Evolutionary conservation across 495 filamentous ascomycete species (phyloP).

Genomic region (Podospora fimiseda): DNA sequence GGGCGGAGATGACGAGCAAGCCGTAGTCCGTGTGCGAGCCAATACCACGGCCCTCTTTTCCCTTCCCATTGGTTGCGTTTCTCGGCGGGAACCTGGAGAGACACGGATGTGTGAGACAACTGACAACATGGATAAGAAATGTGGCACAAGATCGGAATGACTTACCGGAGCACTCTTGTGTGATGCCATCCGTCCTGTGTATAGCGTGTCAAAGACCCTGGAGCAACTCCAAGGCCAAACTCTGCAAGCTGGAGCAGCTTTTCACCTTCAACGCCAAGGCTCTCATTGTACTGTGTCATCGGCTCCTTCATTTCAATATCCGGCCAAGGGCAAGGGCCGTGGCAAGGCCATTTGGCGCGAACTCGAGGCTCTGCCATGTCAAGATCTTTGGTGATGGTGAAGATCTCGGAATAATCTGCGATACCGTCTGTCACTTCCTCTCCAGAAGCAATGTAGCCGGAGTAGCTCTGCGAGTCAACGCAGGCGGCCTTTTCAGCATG

Average conservation of each 20-base stretch:
- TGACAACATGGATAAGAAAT: background rate
- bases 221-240: conserved; percentile 27
- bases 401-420: conserved; percentile 44
- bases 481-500: conserved; percentile 30
- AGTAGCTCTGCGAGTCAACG: conserved; percentile 40
- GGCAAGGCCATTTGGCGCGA: conserved; percentile 37
- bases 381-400: conserved; percentile 42
- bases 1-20: conserved; percentile 38
- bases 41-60: conserved; percentile 39
- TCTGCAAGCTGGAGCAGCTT: conserved; percentile 36
- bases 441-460: conserved; percentile 44
- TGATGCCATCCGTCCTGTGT: conserved; percentile 45
- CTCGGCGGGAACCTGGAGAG: conserved; percentile 32
- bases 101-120: background rate
- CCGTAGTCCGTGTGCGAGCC: conserved; percentile 45
- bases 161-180: conserved; percentile 35
- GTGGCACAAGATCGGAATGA: background rate
- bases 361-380: conserved; percentile 30
- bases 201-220: conserved; percentile 24
- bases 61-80: conserved; percentile 38
- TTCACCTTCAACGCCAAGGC: conserved; percentile 30
- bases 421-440: conserved; percentile 43
- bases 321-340: conserved; percentile 43
- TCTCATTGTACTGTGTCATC: conserved; percentile 26
- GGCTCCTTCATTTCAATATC: conserved; percentile 29